phyloP scores from a whole-genome alignment of 192 early-diverging fungal genomes.

The Piromyces sp. region DNA sequence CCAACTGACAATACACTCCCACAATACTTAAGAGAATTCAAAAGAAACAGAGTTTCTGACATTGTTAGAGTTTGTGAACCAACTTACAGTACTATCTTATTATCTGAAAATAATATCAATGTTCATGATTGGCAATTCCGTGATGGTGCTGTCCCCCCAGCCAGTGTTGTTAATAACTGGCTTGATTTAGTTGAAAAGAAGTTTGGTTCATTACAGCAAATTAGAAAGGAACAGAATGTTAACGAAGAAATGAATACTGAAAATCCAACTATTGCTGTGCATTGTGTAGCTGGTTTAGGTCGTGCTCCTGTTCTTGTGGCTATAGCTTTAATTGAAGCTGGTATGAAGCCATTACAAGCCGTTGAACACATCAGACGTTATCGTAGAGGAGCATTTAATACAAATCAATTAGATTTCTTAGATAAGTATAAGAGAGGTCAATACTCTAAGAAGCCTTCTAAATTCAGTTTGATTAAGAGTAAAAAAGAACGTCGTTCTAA shows the following conservation, averaged over 20 bases:
- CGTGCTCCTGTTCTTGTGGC: constrained; percentile 84
- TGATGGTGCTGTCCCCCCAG: constrained; percentile 60
- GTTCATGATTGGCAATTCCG: constrained; percentile 85
- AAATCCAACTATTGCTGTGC: constrained; percentile 54
- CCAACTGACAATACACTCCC: constrained; percentile 65
- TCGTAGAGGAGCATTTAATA: constrained; percentile 65
- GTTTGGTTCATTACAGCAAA: constrained; percentile 16
- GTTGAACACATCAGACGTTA: constrained; percentile 54
- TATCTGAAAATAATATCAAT: constrained; percentile 39
- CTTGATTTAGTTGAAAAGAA: constrained; percentile 43
- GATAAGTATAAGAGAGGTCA: constrained; percentile 3
- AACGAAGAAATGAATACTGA: constrained; percentile 15
- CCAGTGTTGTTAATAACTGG: constrained; percentile 19
- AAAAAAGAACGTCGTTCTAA: not conserved
- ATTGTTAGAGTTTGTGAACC: constrained; percentile 85
- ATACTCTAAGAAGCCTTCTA: not conserved
- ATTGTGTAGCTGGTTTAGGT: constrained; percentile 89
- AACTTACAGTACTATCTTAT: constrained; percentile 47
- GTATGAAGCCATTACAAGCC: constrained; percentile 57
- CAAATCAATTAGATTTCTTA: constrained; percentile 49
- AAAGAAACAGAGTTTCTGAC: constrained; percentile 54
- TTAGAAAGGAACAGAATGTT: constrained; percentile 1
- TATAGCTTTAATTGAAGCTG: constrained; percentile 57
- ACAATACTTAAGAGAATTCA: constrained; percentile 57
- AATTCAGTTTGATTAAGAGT: not conserved